A percentile compares a stretch with the other conserved stretches of the same genome.
Evolutionary conservation across 352 stramenopile genomes (phyloP).

Genomic region (Phytophthora palmivora): DNA sequence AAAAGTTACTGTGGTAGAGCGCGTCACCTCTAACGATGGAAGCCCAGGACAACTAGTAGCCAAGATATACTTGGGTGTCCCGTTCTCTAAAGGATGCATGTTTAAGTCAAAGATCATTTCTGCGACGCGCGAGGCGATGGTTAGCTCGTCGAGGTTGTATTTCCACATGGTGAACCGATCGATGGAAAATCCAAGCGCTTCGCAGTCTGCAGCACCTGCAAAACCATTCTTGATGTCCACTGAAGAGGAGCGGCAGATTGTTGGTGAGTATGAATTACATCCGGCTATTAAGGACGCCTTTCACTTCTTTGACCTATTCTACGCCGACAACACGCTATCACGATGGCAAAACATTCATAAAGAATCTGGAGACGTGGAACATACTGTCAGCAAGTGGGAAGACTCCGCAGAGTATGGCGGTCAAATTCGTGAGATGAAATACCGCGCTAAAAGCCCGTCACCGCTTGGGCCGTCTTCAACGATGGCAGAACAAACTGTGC

Average conservation of each 20-base stretch:
- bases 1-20: conserved; percentile 67
- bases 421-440: conserved; percentile 74
- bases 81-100: conserved; percentile 90
- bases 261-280: conserved; percentile 76
- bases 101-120: conserved; percentile 92
- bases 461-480: conserved; percentile 71
- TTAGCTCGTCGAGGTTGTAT: conserved; percentile 56
- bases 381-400: conserved; percentile 65
- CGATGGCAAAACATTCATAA: conserved; percentile 68
- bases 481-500: conserved; percentile 59
- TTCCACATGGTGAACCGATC: conserved; percentile 72
- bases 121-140: conserved; percentile 68
- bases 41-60: conserved; percentile 50
- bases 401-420: conserved; percentile 67
- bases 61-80: conserved; percentile 78
- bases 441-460: conserved; percentile 75
- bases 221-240: conserved; percentile 76
- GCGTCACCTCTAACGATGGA: conserved; percentile 40
- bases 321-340: conserved; percentile 51
- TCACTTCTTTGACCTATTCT: conserved; percentile 84
- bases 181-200: conserved; percentile 33
- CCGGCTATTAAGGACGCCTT: conserved; percentile 50
- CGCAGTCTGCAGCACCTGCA: conserved; percentile 16
- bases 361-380: conserved; percentile 70
- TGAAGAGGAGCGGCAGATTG: conserved; percentile 69